Conservation (phyloP, 208 protist species). For the Crithidia mellificae region DNA sequence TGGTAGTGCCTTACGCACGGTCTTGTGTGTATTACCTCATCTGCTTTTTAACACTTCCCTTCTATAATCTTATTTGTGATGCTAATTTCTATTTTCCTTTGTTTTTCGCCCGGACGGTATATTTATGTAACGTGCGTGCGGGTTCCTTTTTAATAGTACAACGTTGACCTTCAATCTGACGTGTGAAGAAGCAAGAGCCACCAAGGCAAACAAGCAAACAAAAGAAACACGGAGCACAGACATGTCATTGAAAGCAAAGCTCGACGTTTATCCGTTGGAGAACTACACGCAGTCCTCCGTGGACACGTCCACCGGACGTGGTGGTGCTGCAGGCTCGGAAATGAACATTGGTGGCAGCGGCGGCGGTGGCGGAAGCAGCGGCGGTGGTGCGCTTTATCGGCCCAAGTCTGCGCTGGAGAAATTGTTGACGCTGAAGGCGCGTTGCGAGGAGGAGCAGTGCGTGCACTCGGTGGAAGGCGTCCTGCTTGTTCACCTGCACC, state of each 20-base stretch:
- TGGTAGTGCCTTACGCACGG: too few species aligned
- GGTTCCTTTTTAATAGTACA: too few species aligned
- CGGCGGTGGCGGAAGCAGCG: neutral
- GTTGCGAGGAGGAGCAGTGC: slow-evolving; percentile 78
- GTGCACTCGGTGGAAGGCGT: slow-evolving; percentile 91
- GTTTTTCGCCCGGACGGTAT: too few species aligned
- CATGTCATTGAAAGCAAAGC: slow-evolving; percentile 76
- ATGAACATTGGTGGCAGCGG: slow-evolving; percentile 17
- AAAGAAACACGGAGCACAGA: too few species aligned
- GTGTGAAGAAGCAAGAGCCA: too few species aligned
- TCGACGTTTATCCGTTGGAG: slow-evolving; percentile 83
- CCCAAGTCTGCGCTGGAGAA: slow-evolving; percentile 78
- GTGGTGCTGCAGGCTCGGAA: slow-evolving; percentile 23
- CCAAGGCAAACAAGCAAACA: neutral
- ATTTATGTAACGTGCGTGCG: too few species aligned
- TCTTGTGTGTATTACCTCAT: too few species aligned
- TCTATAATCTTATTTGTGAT: too few species aligned
- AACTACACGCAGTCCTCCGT: slow-evolving; percentile 56
- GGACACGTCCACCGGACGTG: slow-evolving; percentile 31
- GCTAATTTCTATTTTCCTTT: too few species aligned
- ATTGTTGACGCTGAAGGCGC: slow-evolving; percentile 76
- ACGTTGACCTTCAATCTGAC: too few species aligned
- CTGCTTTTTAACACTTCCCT: too few species aligned
- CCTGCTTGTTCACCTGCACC: slow-evolving; percentile 91
- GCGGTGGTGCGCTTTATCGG: slow-evolving; percentile 27